Conservation (phyloP, 2,329 filamentous ascomycete species). For the Alternaria alternata region DNA sequence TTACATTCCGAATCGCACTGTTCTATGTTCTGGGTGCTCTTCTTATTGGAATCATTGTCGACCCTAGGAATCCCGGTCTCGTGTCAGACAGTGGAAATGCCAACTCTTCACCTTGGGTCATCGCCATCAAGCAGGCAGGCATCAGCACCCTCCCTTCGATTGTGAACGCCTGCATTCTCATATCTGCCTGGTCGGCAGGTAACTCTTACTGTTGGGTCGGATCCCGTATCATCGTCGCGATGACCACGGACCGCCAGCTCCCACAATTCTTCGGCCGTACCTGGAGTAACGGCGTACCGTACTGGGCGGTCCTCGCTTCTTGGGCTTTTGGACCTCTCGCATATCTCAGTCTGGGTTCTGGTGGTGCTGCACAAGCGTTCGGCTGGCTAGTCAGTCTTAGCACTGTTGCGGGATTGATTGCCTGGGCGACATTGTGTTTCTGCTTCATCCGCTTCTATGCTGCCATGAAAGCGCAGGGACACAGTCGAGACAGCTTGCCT, state of each 20-base stretch:
- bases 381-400: slow-evolving; percentile 74
- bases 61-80: slow-evolving; percentile 53
- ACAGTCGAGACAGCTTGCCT: slow-evolving; percentile 65
- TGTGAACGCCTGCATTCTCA: slow-evolving; percentile 37
- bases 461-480: slow-evolving; percentile 70
- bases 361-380: slow-evolving; percentile 49
- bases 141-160: slow-evolving; percentile 49
- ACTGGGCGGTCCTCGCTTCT: slow-evolving; percentile 69
- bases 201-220: slow-evolving; percentile 39
- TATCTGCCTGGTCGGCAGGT: slow-evolving; percentile 37
- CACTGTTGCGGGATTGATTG: slow-evolving; percentile 68
- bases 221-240: slow-evolving; percentile 33
- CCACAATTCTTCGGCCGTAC: slow-evolving; percentile 35
- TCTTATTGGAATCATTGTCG: slow-evolving; percentile 65
- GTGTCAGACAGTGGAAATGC: slow-evolving; percentile 46
- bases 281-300: slow-evolving; percentile 72
- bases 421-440: slow-evolving; percentile 61
- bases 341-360: slow-evolving; percentile 75
- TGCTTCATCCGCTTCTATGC: slow-evolving; percentile 75
- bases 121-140: slow-evolving; percentile 57
- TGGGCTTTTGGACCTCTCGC: slow-evolving; percentile 63
- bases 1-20: slow-evolving; percentile 56
- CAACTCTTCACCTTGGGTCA: slow-evolving; percentile 61
- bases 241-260: slow-evolving; percentile 34
- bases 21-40: slow-evolving; percentile 59